A percentile compares a stretch with the other conserved stretches of the same genome.
Evolutionary conservation across 2,329 filamentous ascomycete species (phyloP).

Genomic region (Aschersonia sp.): DNA sequence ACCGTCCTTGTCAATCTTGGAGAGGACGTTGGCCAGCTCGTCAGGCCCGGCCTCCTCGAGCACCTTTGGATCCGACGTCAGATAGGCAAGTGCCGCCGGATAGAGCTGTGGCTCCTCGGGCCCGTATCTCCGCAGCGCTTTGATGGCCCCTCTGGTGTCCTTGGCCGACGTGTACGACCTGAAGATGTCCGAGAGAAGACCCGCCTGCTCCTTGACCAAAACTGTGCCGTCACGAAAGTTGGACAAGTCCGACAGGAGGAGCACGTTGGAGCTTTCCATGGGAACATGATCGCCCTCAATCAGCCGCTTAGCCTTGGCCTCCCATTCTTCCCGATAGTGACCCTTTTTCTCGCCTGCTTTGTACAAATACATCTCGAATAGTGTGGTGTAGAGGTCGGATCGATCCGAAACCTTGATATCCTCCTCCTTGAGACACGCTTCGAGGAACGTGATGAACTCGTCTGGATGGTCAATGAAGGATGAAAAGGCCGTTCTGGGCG

Average conservation of each 20-base stretch:
- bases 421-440: slow-evolving; percentile 66
- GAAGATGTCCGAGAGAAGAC: slow-evolving; percentile 88
- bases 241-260: slow-evolving; percentile 82
- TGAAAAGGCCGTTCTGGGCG: slow-evolving; percentile 81
- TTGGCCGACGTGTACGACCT: slow-evolving; percentile 86
- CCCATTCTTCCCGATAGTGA: slow-evolving; percentile 58
- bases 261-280: slow-evolving; percentile 88
- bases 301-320: slow-evolving; percentile 75
- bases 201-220: slow-evolving; percentile 85
- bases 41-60: slow-evolving; percentile 72
- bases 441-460: slow-evolving; percentile 83
- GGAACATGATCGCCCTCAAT: slow-evolving; percentile 69
- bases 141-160: slow-evolving; percentile 82
- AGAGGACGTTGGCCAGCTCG: slow-evolving; percentile 66
- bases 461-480: slow-evolving; percentile 90
- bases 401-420: slow-evolving; percentile 60
- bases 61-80: slow-evolving; percentile 70
- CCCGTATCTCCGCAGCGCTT: slow-evolving; percentile 81
- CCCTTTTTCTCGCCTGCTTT: slow-evolving; percentile 66
- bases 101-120: slow-evolving; percentile 84
- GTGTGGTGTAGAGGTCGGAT: slow-evolving; percentile 78
- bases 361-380: slow-evolving; percentile 97
- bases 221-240: slow-evolving; percentile 83
- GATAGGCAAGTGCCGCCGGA: slow-evolving; percentile 80
- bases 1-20: slow-evolving; percentile 77